Base-by-base conservation (phyloP, 2,329 filamentous ascomycete genomes). In the Neofusicoccum ribis region DNA sequence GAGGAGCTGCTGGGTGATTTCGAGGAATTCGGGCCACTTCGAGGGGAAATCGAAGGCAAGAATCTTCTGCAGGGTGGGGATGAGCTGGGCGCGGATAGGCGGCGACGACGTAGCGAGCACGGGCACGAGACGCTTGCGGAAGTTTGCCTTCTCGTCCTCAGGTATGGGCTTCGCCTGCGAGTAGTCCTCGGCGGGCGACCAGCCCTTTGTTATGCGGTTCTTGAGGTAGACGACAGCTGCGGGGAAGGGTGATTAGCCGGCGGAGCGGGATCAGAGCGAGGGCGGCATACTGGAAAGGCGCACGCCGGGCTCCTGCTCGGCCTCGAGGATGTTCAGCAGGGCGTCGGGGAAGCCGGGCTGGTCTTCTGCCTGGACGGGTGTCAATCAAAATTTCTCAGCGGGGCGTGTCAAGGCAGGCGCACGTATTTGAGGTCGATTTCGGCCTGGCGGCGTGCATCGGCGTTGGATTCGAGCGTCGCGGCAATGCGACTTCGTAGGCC, bases 181-280 rank as follows among this genome's bases (percentile, higher is more conserved):
- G 75, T 86, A 88, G 70, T 94, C 90, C 70, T 96, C 91, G 74
- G 85, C 84, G 68, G 87, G 88, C 64, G 89, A 86, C 95, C 95
- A 99, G 73, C 92, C 93, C 76, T 93, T 91, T 78, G 91, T 94
- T 78, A 98, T 91, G 76, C 93, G 91, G 82, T 99, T 98, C 83
- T 99, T 99, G 78, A 98, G 88, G 81, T 98, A 99, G 72, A 99
- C 92, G 75, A 94, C 93, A 74, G 93, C 94, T 97, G 79, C 69
- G 66, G 68, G 56, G 62, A 65, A 65, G 37, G 68, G 75, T 60
- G 77, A 76, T 70, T 52, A 67, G 63, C 17, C 34, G 36, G 49
- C 51, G 68, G 20, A 51, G 34, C 5, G 15, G 17, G 43, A 9
- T 34, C 50, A 41, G 47, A 62, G 67, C 58, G 67, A 73, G 72